Base-by-base conservation (phyloP, 2,329 filamentous ascomycete genomes). In the Cladosporium velox region DNA sequence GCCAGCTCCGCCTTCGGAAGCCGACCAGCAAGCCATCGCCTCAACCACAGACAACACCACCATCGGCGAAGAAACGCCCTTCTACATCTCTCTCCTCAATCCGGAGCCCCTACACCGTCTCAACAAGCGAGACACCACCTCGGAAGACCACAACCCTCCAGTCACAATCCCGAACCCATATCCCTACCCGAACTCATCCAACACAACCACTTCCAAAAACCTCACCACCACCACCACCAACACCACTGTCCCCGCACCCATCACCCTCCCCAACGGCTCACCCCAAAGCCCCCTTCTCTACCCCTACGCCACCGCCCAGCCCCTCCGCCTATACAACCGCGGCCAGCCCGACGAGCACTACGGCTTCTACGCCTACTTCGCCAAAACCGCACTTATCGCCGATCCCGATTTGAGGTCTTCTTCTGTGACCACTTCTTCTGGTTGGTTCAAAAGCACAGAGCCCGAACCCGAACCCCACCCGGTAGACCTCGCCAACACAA, bases 351-450 rank as follows among this genome's bases (percentile, higher is more conserved):
- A 89, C 0, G 94, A 98, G 77, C 92, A 97, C 79, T 97, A 96
- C 77, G 92, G 92, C 2, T 97, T 97, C 80, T 97, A 97, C 80
- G 91, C 87, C 0, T 96, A 97, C 82, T 98, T 91, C 78, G 89
- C 93, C 79, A 91, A 93, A 70, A 90, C 90, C 10, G 91, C 96
- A 69, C 96, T 94, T 81, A 83, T 96, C 35, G 24, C 41, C 2
- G 10, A 47, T n/a, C 8, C 41, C 1, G 3, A 6, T 47, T 12
- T n/a, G 10, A 8, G 3, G 7, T 28, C 49, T 81, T 66, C 74
- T 44, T 10, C 4, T 4, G 7, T 44, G 24, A 24, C 24, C 24
- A 5, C 38, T n/a, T n/a, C 49, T 11, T 28, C 21, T 5, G 15
- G 14, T 4, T 41, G 35, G 35, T 44, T 44, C 38, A n/a, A 44